These are phyloP conservation scores for Martensiomyces pterosporus DNA, from an alignment of 192 early-diverging fungal genomes.

Conservation along the genomic window DNA sequence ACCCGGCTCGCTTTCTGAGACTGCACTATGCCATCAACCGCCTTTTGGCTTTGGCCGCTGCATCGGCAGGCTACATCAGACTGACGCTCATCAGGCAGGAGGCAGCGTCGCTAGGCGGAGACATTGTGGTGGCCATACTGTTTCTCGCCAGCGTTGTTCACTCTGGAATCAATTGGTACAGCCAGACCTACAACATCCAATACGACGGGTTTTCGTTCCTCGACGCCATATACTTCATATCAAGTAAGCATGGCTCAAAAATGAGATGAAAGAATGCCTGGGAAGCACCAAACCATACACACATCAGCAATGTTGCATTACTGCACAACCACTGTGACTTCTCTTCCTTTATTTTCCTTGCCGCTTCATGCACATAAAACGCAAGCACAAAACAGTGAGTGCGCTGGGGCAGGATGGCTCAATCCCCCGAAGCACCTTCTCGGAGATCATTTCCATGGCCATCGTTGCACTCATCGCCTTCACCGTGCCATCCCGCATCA, in stretches of 20 bases:
- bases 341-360: conserved; percentile 1
- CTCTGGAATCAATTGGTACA: conserved; percentile 47
- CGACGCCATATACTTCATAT: conserved; percentile 50
- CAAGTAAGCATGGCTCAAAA: conserved; percentile 26
- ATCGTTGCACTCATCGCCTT: conserved; percentile 46
- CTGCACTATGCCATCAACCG: conserved; percentile 32
- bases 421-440: conserved; percentile 43
- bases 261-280: background rate
- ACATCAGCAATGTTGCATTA: background rate
- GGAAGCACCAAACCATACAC: background rate
- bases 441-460: conserved; percentile 37
- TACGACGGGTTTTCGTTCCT: conserved; percentile 33
- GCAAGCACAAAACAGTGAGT: conserved; percentile 18
- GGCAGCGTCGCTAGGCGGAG: conserved; percentile 27
- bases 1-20: conserved; percentile 45
- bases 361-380: background rate
- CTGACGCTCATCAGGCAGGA: conserved; percentile 38
- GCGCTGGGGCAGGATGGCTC: conserved; percentile 24
- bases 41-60: conserved; percentile 23
- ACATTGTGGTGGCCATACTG: conserved; percentile 38
- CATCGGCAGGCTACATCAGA: conserved; percentile 13
- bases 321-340: background rate
- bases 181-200: conserved; percentile 17
- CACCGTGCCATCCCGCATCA: conserved; percentile 38
- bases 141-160: conserved; percentile 44